Percentiles rank a stretch among this genome's conserved stretches.
phyloP scores from a whole-genome alignment of 2,329 filamentous ascomycete species.

The Amauroascus niger region DNA sequence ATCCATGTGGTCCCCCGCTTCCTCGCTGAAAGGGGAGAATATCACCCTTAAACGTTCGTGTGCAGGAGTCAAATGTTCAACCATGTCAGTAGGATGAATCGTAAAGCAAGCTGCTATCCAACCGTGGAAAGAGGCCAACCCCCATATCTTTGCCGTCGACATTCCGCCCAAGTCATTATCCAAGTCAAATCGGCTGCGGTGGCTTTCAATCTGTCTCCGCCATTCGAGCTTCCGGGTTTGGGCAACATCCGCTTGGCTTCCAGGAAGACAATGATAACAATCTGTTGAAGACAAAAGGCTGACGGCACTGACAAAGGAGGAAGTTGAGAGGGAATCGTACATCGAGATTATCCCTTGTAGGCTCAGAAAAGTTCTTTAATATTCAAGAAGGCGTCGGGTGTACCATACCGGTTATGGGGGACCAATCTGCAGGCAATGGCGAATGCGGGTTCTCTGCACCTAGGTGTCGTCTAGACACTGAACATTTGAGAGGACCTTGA shows the following conservation, averaged over 20 bases:
- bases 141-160: conserved; percentile 45
- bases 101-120: conserved; percentile 43
- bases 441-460: not conserved
- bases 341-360: not conserved
- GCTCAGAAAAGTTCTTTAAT: not conserved
- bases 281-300: not conserved
- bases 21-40: conserved; percentile 24
- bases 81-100: conserved; percentile 48
- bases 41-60: conserved; percentile 37
- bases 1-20: conserved; percentile 13
- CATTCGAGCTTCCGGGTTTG: conserved; percentile 20
- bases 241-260: too few species aligned
- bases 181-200: conserved; percentile 40
- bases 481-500: not conserved
- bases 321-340: not conserved
- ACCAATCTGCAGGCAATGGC: conserved; percentile 17
- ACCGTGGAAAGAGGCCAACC: conserved; percentile 37
- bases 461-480: not conserved
- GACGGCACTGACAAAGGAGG: not conserved
- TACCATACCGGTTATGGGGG: conserved; percentile 23
- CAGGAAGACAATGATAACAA: not conserved
- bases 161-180: conserved; percentile 43
- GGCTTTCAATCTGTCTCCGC: conserved; percentile 25
- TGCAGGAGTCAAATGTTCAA: conserved; percentile 46
- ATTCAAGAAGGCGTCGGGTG: not conserved